These are phyloP conservation scores for Hypoxylon fragiforme DNA, from an alignment of 495 filamentous ascomycete species.

Conservation along the genomic window DNA sequence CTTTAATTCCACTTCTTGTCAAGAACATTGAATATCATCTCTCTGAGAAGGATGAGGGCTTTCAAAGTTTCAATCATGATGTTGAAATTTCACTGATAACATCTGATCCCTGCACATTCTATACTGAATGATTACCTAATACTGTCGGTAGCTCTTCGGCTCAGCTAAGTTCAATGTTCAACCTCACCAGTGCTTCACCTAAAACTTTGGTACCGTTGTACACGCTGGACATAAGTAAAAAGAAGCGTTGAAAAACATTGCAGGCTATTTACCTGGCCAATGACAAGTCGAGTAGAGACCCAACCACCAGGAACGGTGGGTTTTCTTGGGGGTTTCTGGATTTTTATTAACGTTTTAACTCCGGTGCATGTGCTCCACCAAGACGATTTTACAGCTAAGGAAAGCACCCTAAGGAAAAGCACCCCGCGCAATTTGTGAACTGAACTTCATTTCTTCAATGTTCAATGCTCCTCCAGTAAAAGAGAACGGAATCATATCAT, in stretches of 20 bases:
- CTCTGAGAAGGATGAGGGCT: no score
- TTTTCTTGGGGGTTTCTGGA: no score
- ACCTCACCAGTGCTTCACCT: constrained; percentile 5
- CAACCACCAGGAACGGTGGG: constrained; percentile 30
- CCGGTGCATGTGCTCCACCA: not conserved
- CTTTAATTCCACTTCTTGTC: no score
- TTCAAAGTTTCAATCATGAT: no score
- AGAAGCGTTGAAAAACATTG: no score
- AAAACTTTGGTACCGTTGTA: not conserved
- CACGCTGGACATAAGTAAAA: no score
- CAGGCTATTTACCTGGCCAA: constrained; percentile 10
- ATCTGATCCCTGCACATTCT: not conserved
- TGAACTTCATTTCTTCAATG: constrained; percentile 12
- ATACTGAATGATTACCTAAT: not conserved
- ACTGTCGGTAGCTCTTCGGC: constrained; percentile 1
- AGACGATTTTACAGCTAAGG: not conserved
- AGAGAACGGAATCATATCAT: not conserved
- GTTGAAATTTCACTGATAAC: not conserved
- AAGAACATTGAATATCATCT: no score
- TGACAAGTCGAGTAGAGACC: constrained; percentile 13
- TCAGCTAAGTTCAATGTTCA: not conserved
- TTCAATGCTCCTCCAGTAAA: no score
- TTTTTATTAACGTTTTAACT: no score
- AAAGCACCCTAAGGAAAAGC: constrained; percentile 6
- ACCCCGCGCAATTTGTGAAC: constrained; percentile 29